Base-by-base conservation (phyloP, 1,284 basidiomycete genomes). In the Irpex lacteus region DNA sequence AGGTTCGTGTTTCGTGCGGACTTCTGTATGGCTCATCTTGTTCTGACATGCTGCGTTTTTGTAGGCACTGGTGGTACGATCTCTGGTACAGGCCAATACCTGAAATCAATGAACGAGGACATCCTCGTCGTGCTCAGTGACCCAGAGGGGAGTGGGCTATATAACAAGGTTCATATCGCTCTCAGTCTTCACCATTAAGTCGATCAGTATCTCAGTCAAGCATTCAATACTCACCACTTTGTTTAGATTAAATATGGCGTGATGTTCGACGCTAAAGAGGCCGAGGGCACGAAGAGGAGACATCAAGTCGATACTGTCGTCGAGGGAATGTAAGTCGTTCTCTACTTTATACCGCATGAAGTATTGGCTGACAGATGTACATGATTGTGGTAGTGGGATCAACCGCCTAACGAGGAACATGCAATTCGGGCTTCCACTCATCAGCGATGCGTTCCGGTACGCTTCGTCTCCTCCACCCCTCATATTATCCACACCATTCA, bases 291-390 rank as follows among this genome's bases (percentile, higher is more conserved):
- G n/a, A 94, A 95, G 70, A 78, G 98, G 67, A 81, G 97, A 59
- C 94, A 97, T 74, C 95, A 98, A 73, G 94, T 97, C 15, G 96
- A 98, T 72, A 97, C 95, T 0, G 88, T 96, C 32, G 93, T 94
- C 34, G 92, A 94, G 76, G 92, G 92, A 65, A 93, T 94, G 90
- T 91, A 68, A 65, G 90, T 80, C 13, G 36, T 52, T 52, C 38
- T 18, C n/a, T 63, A 34, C 18, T 60, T 52, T 34, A 9, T 15
- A 34, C n/a, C 8, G 44, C 21, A 49, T 37, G 34, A 11, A n/a
- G 38, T 32, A 21, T 26, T 26, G 21, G 62, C 54, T 19, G 21
- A 11, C 36, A 4, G 15, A 15, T 44, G 38, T 2, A 4, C 15
- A 44, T 44, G 38, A 26, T 26, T 3, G 21, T 26, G 21, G 21